phyloP scores from a whole-genome alignment of 257 asterid genomes.

The Pogostemon cablin region DNA sequence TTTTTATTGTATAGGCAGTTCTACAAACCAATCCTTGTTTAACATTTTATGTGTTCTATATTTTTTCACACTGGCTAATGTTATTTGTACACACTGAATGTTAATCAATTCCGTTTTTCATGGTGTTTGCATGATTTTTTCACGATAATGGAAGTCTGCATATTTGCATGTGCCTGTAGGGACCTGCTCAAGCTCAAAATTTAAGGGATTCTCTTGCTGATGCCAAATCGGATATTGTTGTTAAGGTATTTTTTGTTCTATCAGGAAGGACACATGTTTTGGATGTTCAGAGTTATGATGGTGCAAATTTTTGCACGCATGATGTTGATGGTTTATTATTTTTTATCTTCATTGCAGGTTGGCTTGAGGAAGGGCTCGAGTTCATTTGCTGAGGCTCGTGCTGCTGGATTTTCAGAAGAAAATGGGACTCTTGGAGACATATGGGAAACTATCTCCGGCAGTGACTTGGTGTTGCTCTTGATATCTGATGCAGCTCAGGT shows the following conservation, averaged over 20 bases:
- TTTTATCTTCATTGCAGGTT: constrained; percentile 53
- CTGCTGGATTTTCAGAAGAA: constrained; percentile 90
- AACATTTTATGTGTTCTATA: neutral
- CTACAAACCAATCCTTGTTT: neutral
- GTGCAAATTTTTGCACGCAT: neutral
- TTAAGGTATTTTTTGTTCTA: constrained; percentile 56
- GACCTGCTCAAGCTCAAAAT: constrained; percentile 99
- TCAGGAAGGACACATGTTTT: neutral
- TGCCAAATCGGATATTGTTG: constrained; percentile 78
- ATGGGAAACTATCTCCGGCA: constrained; percentile 82
- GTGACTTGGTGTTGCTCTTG: constrained; percentile 87
- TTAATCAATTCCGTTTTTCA: neutral
- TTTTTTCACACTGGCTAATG: constrained; percentile 1
- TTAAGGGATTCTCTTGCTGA: constrained; percentile 84
- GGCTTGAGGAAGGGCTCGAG: constrained; percentile 95
- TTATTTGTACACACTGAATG: constrained; percentile 15
- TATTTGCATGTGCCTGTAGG: constrained; percentile 46
- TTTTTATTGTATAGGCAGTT: neutral
- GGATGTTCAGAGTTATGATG: neutral
- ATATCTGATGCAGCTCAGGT: constrained; percentile 99
- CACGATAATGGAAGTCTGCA: neutral
- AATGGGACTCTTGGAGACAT: constrained; percentile 94
- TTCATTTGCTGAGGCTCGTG: constrained; percentile 88
- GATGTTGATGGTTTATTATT: constrained; percentile 14
- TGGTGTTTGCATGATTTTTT: neutral